phyloP scores from a whole-genome alignment of 2,329 filamentous ascomycete genomes.

The Colletotrichum paranaense region DNA sequence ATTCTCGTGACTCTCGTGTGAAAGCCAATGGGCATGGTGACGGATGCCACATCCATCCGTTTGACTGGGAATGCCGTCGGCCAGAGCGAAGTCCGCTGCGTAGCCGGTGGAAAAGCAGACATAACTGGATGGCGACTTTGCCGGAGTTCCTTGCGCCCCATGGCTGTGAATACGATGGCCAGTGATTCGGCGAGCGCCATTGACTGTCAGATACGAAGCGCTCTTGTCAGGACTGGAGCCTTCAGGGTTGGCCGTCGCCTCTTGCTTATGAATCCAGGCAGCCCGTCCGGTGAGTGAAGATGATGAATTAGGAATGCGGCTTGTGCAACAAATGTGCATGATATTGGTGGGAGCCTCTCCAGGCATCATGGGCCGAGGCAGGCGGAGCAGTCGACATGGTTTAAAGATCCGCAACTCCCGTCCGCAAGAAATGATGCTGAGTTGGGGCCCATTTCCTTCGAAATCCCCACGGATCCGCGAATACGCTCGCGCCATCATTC shows the following conservation, averaged over 20 bases:
- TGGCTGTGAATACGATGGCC: background rate
- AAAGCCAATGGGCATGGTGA: background rate
- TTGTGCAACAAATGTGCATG: background rate
- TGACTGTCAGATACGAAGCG: background rate
- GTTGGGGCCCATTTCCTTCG: background rate
- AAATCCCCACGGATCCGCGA: background rate
- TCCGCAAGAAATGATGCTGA: background rate
- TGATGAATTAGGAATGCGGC: background rate
- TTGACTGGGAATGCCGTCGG: background rate
- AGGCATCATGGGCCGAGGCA: background rate
- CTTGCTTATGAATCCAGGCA: background rate
- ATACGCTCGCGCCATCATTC: conserved; percentile 1
- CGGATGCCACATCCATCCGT: background rate
- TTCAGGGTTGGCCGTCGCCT: background rate
- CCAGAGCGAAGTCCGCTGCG: background rate
- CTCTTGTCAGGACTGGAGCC: background rate
- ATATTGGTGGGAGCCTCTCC: background rate
- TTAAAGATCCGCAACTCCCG: conserved; percentile 9
- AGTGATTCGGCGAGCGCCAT: background rate
- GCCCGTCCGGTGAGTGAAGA: background rate
- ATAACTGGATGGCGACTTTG: background rate
- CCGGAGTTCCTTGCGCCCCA: no score
- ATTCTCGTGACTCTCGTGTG: background rate
- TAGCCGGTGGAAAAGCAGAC: conserved; percentile 3
- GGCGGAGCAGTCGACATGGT: background rate